Percentiles rank a stretch among this genome's conserved stretches.
Evolutionary conservation across 495 filamentous ascomycete genomes (phyloP).

Genomic region (Hyaloscypha hepaticicola): DNA sequence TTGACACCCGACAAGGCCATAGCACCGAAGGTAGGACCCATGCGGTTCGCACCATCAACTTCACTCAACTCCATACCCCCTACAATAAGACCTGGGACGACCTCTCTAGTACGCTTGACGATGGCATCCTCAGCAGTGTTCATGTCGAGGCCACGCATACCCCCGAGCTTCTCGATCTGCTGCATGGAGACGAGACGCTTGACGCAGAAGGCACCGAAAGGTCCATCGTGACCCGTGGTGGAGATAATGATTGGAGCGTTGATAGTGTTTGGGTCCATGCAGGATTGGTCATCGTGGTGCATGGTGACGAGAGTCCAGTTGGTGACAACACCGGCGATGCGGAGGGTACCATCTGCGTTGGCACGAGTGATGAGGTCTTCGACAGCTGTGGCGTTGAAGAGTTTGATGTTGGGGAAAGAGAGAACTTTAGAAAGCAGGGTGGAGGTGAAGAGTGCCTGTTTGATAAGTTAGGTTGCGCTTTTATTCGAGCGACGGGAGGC

Average conservation of each 20-base stretch:
- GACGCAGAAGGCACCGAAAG: conserved; percentile 85
- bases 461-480: background rate
- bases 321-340: conserved; percentile 84
- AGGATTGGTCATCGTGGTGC: conserved; percentile 88
- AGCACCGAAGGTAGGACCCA: conserved; percentile 50
- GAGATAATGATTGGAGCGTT: conserved; percentile 83
- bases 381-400: conserved; percentile 90
- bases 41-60: conserved; percentile 85
- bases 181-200: conserved; percentile 55
- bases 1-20: conserved; percentile 85
- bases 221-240: conserved; percentile 88
- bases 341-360: conserved; percentile 48
- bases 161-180: conserved; percentile 75
- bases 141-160: conserved; percentile 93
- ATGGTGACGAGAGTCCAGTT: conserved; percentile 92
- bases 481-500: background rate
- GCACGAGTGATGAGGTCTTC: conserved; percentile 85
- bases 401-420: conserved; percentile 83
- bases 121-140: conserved; percentile 85
- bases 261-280: conserved; percentile 97
- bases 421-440: conserved; percentile 81
- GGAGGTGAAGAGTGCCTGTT: conserved; percentile 74
- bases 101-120: conserved; percentile 83
- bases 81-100: conserved; percentile 83
- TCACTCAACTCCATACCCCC: conserved; percentile 92